These are phyloP conservation scores for Citrus mangshanensis DNA, from an alignment of 345 rosid genomes.

Conservation along the genomic window DNA sequence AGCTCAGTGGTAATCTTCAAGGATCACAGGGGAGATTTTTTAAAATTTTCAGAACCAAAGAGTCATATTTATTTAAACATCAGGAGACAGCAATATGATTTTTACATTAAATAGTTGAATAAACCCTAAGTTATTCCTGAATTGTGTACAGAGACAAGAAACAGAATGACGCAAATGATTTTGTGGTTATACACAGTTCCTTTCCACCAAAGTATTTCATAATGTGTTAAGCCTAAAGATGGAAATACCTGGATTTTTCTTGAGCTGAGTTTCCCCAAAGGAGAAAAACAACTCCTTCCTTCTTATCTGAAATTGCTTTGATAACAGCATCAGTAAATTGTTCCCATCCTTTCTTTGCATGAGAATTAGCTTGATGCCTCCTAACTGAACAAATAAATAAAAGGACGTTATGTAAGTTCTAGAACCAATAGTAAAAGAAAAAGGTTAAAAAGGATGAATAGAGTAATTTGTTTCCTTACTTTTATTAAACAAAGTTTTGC, in stretches of 20 bases:
- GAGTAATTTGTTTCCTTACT: neutral
- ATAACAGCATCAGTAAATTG: slow-evolving; percentile 91
- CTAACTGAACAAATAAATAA: slow-evolving; percentile 45
- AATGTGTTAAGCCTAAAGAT: neutral
- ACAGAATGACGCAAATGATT: neutral
- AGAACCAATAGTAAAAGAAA: neutral
- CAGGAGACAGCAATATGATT: neutral
- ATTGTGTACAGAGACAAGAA: neutral
- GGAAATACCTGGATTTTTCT: slow-evolving; percentile 67
- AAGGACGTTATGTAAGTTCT: neutral
- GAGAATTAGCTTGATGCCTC: slow-evolving; percentile 87
- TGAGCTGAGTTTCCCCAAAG: slow-evolving; percentile 97
- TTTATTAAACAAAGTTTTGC: too few species aligned
- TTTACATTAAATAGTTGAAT: neutral
- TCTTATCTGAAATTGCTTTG: slow-evolving; percentile 65
- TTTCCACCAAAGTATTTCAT: neutral
- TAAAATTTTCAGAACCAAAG: neutral
- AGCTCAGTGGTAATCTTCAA: neutral
- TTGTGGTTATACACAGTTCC: neutral
- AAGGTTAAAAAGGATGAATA: neutral
- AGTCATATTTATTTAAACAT: neutral
- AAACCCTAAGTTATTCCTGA: neutral
- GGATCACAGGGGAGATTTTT: neutral
- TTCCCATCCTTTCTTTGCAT: slow-evolving; percentile 99
- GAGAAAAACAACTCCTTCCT: slow-evolving; percentile 90